These are phyloP conservation scores for Crithidia expoeki DNA, from an alignment of 208 protist genomes.

Conservation along the genomic window DNA sequence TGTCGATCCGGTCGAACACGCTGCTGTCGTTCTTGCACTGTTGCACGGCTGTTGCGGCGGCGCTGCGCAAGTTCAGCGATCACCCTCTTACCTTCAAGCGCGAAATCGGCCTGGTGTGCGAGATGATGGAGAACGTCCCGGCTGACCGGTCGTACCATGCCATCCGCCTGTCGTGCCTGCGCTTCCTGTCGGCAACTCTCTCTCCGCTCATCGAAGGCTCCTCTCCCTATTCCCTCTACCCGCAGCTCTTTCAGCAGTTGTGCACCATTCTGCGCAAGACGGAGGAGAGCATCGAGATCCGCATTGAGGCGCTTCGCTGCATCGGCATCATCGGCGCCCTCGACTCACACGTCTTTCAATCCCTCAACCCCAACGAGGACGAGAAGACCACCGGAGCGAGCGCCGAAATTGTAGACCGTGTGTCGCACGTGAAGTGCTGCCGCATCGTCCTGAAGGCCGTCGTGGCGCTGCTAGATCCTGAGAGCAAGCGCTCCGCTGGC, in stretches of 20 bases:
- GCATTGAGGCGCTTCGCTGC: constrained; percentile 80
- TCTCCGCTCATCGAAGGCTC: constrained; percentile 62
- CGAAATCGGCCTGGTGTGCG: constrained; percentile 62
- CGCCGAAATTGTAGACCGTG: constrained; percentile 37
- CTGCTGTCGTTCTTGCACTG: constrained; percentile 74
- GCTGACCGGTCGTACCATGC: constrained; percentile 54
- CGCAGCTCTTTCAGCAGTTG: constrained; percentile 70
- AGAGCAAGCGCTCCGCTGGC: constrained; percentile 44
- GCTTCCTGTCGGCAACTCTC: constrained; percentile 75
- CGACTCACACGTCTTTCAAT: constrained; percentile 80
- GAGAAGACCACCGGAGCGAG: constrained; percentile 32
- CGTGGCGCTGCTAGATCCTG: constrained; percentile 57
- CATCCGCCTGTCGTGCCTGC: constrained; percentile 69
- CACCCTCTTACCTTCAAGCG: constrained; percentile 44
- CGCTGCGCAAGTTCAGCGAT: constrained; percentile 65
- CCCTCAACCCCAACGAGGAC: constrained; percentile 41
- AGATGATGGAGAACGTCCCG: constrained; percentile 68
- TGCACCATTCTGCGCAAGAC: constrained; percentile 61
- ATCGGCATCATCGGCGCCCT: constrained; percentile 81
- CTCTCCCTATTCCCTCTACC: constrained; percentile 74
- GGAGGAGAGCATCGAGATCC: constrained; percentile 75
- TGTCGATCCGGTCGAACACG: constrained; percentile 48
- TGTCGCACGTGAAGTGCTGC: constrained; percentile 80
- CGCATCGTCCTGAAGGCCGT: constrained; percentile 65
- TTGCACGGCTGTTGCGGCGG: constrained; percentile 69